Evolutionary conservation across 2,329 filamentous ascomycete species (phyloP).

Genomic region (Arthroderma uncinatum): DNA sequence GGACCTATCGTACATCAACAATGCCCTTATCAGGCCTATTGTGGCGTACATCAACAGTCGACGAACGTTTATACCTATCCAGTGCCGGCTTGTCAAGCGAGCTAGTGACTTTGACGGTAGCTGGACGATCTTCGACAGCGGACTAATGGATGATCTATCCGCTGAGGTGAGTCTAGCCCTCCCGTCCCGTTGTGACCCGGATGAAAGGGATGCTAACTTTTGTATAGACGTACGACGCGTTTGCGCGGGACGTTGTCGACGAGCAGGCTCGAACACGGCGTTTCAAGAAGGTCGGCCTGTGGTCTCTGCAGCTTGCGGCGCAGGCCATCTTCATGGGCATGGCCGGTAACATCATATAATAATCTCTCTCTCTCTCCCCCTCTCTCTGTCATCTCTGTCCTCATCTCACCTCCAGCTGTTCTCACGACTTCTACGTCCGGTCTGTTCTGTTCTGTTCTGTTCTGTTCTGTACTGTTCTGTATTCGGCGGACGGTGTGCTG

Average conservation of each 20-base stretch:
- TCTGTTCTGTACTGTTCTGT: background rate
- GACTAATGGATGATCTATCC: constrained; percentile 83
- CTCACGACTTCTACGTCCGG: background rate
- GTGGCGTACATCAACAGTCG: constrained; percentile 97
- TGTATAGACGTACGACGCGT: constrained; percentile 70
- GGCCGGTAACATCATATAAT: constrained; percentile 51
- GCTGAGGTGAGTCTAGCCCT: constrained; percentile 51
- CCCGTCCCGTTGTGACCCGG: constrained; percentile 5
- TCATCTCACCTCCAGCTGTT: background rate
- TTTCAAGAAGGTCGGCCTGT: constrained; percentile 91
- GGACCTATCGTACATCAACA: constrained; percentile 90
- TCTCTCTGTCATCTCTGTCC: background rate
- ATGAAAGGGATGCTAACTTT: background rate
- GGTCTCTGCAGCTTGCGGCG: constrained; percentile 83
- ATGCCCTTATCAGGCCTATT: constrained; percentile 86
- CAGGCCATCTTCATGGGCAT: constrained; percentile 93
- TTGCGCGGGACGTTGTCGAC: constrained; percentile 81
- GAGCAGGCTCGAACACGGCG: constrained; percentile 74
- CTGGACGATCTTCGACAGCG: constrained; percentile 90
- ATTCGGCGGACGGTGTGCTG: background rate
- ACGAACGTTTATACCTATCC: constrained; percentile 88
- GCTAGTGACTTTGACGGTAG: constrained; percentile 83
- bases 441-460: background rate
- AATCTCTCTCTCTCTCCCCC: background rate
- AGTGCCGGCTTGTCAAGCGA: constrained; percentile 85